Conservation (phyloP, 495 filamentous ascomycete genomes). For the Tuber indicum region DNA sequence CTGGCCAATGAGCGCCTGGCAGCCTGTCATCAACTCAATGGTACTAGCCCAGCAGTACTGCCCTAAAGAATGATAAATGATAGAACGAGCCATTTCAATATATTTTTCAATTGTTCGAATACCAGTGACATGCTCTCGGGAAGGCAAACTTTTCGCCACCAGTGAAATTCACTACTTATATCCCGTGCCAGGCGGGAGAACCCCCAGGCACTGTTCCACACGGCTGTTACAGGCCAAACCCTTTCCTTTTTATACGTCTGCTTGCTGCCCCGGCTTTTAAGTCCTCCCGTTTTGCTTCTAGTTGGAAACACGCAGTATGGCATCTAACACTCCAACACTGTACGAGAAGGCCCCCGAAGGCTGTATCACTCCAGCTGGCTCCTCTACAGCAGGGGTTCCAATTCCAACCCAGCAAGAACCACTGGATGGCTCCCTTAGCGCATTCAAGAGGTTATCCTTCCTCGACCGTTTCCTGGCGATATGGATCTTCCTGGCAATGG, state of each 20-base stretch:
- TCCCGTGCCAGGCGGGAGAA: background rate
- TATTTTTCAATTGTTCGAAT: background rate
- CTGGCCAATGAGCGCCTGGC: background rate
- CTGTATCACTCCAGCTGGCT: background rate
- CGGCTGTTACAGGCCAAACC: background rate
- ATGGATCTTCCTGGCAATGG: conserved; percentile 85
- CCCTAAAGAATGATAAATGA: background rate
- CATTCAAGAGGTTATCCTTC: conserved; percentile 55
- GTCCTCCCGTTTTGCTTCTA: background rate
- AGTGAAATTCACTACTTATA: background rate
- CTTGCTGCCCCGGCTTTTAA: background rate
- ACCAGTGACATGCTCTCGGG: background rate
- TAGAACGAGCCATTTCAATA: background rate
- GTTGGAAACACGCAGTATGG: background rate
- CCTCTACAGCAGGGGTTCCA: background rate
- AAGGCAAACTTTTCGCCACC: background rate
- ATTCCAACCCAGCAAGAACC: background rate
- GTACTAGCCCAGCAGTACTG: background rate
- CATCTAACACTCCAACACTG: background rate
- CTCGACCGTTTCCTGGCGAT: conserved; percentile 72
- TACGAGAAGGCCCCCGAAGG: background rate
- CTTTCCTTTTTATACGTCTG: background rate
- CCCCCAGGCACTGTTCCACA: too few species aligned
- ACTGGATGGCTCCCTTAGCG: conserved; percentile 15
- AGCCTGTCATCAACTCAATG: background rate